A percentile compares a stretch with the other conserved stretches of the same genome.
Conservation (phyloP, 2,329 filamentous ascomycete genomes). For the Monosporascus sp. region DNA sequence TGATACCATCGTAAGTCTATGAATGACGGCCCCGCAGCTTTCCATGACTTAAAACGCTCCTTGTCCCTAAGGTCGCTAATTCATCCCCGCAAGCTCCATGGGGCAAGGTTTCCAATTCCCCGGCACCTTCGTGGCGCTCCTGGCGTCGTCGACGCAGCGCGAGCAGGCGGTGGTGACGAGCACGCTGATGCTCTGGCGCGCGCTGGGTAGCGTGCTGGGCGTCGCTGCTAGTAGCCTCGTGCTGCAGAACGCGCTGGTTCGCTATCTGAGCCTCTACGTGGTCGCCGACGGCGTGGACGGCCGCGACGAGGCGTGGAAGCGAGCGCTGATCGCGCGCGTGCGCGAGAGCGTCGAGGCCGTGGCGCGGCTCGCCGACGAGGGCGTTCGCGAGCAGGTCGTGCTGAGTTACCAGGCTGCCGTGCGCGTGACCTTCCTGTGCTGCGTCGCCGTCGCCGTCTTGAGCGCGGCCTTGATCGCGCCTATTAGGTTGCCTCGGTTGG, state of each 20-base stretch:
- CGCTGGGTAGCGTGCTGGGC: conserved; percentile 68
- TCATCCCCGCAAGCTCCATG: conserved; percentile 25
- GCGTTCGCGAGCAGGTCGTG: conserved; percentile 48
- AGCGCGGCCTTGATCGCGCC: conserved; percentile 43
- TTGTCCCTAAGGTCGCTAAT: too few species aligned
- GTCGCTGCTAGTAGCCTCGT: conserved; percentile 66
- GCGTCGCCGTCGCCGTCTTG: conserved; percentile 40
- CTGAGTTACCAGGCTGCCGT: conserved; percentile 49
- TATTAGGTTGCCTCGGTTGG: conserved; percentile 49
- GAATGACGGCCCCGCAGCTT: too few species aligned
- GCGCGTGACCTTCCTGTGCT: conserved; percentile 40
- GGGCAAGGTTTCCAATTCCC: conserved; percentile 63
- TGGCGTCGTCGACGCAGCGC: conserved; percentile 52
- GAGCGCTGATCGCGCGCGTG: conserved; percentile 46
- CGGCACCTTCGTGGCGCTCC: conserved; percentile 56
- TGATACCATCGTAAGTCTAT: conserved; percentile 41
- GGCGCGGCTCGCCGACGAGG: conserved; percentile 32
- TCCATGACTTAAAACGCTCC: too few species aligned
- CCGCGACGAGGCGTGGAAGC: conserved; percentile 47
- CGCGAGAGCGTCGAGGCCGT: conserved; percentile 52
- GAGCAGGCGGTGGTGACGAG: conserved; percentile 66
- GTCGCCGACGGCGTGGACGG: conserved; percentile 12
- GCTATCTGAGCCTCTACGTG: conserved; percentile 55
- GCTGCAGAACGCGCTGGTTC: conserved; percentile 63
- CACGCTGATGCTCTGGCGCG: conserved; percentile 67